A percentile compares a stretch with the other conserved stretches of the same genome.
Evolutionary conservation across 2,329 filamentous ascomycete genomes (phyloP).

Genomic region (Annulohypoxylon truncatum): DNA sequence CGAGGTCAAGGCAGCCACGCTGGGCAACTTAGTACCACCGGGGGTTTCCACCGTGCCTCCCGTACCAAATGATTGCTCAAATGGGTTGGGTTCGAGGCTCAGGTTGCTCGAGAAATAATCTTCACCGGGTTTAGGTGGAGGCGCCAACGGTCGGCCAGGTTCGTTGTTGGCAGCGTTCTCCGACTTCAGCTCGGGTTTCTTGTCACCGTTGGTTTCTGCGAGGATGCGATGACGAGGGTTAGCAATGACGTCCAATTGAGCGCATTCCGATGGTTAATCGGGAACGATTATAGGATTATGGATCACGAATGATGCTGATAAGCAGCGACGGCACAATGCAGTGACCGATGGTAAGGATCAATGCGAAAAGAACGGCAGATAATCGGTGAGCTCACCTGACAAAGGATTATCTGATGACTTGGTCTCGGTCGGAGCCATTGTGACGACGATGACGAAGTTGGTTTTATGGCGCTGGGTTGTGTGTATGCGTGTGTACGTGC

Average conservation of each 20-base stretch:
- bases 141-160: slow-evolving; percentile 73
- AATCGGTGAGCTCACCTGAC: slow-evolving; percentile 48
- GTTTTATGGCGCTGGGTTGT: slow-evolving; percentile 43
- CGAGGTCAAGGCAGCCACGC: slow-evolving; percentile 90
- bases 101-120: slow-evolving; percentile 78
- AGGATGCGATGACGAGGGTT: slow-evolving; percentile 39
- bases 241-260: slow-evolving; percentile 43
- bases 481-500: slow-evolving; percentile 38
- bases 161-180: slow-evolving; percentile 68
- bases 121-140: slow-evolving; percentile 74
- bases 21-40: slow-evolving; percentile 83
- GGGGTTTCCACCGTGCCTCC: slow-evolving; percentile 79
- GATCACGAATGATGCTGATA: slow-evolving; percentile 4
- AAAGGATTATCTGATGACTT: slow-evolving; percentile 51
- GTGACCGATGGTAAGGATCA: slow-evolving; percentile 14
- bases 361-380: slow-evolving; percentile 16
- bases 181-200: slow-evolving; percentile 63
- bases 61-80: slow-evolving; percentile 90
- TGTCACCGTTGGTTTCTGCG: slow-evolving; percentile 57
- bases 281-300: slow-evolving; percentile 4
- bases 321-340: slow-evolving; percentile 15
- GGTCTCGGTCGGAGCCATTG: slow-evolving; percentile 51
- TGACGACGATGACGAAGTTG: slow-evolving; percentile 52
- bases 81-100: slow-evolving; percentile 91
- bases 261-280: slow-evolving; percentile 20